These are phyloP conservation scores for Gelatoporia subvermispora DNA, from an alignment of 768 basidiomycete species.

Conservation along the genomic window DNA sequence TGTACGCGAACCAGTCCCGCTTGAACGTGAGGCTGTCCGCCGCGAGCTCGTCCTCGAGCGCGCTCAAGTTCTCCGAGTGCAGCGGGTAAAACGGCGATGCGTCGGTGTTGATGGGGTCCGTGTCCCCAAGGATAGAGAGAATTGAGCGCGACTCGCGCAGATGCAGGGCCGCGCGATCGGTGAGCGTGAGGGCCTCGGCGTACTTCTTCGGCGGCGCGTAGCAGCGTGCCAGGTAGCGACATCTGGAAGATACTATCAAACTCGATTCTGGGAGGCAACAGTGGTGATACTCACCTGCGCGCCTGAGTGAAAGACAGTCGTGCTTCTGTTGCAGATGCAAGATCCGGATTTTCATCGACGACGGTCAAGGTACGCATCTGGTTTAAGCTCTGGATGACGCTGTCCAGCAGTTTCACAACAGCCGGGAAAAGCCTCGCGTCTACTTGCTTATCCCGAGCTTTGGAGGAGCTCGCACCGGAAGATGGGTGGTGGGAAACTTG, in stretches of 20 bases:
- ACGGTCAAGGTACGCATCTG: constrained; percentile 81
- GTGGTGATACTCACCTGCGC: constrained; percentile 44
- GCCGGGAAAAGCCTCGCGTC: constrained; percentile 79
- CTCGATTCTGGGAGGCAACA: background rate
- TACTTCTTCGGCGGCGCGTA: constrained; percentile 68
- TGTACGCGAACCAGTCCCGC: constrained; percentile 73
- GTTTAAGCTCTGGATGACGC: constrained; percentile 75
- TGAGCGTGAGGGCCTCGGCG: constrained; percentile 65
- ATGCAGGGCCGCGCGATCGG: constrained; percentile 68
- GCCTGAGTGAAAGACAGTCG: constrained; percentile 72
- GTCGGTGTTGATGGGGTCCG: constrained; percentile 40
- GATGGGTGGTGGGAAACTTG: constrained; percentile 20
- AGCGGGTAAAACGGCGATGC: constrained; percentile 55
- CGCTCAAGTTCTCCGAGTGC: constrained; percentile 33
- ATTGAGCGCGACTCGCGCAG: constrained; percentile 65
- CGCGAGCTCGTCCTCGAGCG: constrained; percentile 48
- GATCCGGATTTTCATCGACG: constrained; percentile 84
- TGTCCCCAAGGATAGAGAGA: constrained; percentile 30
- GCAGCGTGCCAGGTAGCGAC: constrained; percentile 70
- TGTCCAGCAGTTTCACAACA: constrained; percentile 84
- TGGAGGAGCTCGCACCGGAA: constrained; percentile 21
- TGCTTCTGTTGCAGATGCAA: constrained; percentile 74
- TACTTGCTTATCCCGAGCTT: constrained; percentile 40
- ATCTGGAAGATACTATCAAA: constrained; percentile 38
- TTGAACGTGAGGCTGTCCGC: constrained; percentile 50